Evolutionary conservation across 441 rosid genomes (phyloP).

Genomic region (Dalechampia spathulata): DNA sequence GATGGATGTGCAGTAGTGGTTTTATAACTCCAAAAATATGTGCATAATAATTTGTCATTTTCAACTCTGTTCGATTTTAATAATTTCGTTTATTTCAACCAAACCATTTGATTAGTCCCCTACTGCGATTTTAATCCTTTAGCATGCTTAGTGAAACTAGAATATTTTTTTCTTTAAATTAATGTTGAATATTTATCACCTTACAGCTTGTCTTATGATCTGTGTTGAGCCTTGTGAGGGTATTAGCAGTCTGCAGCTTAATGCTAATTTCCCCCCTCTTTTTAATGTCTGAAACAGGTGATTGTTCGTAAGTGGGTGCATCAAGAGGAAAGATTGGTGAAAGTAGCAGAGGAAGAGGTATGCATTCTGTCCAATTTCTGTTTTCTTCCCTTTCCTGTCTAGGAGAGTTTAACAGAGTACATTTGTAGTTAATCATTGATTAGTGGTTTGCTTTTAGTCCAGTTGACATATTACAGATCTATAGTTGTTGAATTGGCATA

Average conservation of each 20-base stretch:
- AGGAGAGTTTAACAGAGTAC: too few relatives aligned
- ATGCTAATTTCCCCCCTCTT: constrained; percentile 3
- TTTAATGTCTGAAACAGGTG: constrained; percentile 38
- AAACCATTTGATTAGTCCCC: background rate
- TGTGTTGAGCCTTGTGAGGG: background rate
- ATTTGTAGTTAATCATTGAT: constrained; percentile 6
- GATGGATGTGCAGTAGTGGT: background rate
- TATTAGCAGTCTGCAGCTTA: background rate
- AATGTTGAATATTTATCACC: background rate
- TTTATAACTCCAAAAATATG: background rate
- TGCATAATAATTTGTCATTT: background rate
- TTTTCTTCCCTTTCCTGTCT: background rate
- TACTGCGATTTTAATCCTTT: background rate
- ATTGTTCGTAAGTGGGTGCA: constrained; percentile 70
- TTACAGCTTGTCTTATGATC: background rate
- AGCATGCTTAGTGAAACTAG: background rate
- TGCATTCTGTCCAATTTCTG: constrained; percentile 8
- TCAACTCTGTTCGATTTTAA: too few relatives aligned
- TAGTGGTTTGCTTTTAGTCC: constrained; percentile 31
- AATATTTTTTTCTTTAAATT: background rate
- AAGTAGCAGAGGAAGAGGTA: constrained; percentile 79
- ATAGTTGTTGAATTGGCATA: background rate
- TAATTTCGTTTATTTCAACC: too few relatives aligned
- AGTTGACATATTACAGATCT: background rate
- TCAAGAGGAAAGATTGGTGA: constrained; percentile 55